Evolutionary conservation across 306 rosid species (phyloP).

Genomic region (Ormosia emarginata): DNA sequence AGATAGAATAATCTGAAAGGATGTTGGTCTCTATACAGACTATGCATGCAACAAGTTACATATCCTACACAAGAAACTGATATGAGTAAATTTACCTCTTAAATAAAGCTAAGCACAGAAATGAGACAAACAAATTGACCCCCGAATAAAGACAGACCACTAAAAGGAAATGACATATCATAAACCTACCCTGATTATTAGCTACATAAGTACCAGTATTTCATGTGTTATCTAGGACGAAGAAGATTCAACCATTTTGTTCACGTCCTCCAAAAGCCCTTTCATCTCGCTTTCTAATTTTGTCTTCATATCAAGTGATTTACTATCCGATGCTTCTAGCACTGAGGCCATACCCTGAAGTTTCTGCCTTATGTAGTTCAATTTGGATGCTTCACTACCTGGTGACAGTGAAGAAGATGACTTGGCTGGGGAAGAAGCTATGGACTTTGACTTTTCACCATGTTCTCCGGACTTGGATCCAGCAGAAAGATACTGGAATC

Average conservation of each 20-base stretch:
- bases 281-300: constrained; percentile 48
- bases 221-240: constrained; percentile 31
- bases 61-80: constrained; percentile 15
- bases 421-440: constrained; percentile 27
- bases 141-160: constrained; percentile 11
- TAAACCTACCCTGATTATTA: constrained; percentile 33
- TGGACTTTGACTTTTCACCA: constrained; percentile 24
- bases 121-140: constrained; percentile 22
- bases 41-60: constrained; percentile 21
- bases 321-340: constrained; percentile 40
- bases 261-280: constrained; percentile 57
- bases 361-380: constrained; percentile 40
- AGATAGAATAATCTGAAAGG: background rate
- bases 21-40: constrained; percentile 25
- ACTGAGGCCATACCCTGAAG: constrained; percentile 49
- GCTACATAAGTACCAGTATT: constrained; percentile 16
- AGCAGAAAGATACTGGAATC: constrained; percentile 25
- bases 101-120: constrained; percentile 11
- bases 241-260: constrained; percentile 44
- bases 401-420: constrained; percentile 22
- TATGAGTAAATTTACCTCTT: constrained; percentile 7
- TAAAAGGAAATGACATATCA: constrained; percentile 21
- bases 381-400: constrained; percentile 31
- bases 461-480: constrained; percentile 35
- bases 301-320: constrained; percentile 34